These are phyloP conservation scores for Albatrellus ellisii DNA, from an alignment of 768 basidiomycete species.

Conservation along the genomic window DNA sequence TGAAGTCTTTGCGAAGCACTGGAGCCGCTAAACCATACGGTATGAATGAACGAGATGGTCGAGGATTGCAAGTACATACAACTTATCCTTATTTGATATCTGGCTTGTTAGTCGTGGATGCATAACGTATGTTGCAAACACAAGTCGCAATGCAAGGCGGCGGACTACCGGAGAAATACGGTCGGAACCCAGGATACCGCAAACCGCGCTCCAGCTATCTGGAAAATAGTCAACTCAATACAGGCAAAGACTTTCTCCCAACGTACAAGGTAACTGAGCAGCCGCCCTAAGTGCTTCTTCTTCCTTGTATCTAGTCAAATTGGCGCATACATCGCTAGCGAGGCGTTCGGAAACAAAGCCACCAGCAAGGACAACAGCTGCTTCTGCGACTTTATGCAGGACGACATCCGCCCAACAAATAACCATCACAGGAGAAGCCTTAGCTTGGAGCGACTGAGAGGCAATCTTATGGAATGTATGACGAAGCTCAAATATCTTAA, in stretches of 20 bases:
- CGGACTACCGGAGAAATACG: slow-evolving; percentile 45
- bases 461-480: slow-evolving; percentile 33
- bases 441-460: too few relatives aligned
- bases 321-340: slow-evolving; percentile 9
- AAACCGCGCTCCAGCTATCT: slow-evolving; percentile 45
- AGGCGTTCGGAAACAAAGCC: slow-evolving; percentile 7
- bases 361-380: slow-evolving; percentile 20
- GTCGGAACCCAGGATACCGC: slow-evolving; percentile 31
- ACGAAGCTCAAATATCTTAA: slow-evolving; percentile 38
- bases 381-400: slow-evolving; percentile 37
- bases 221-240: slow-evolving; percentile 10
- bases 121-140: slow-evolving; percentile 44
- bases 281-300: slow-evolving; percentile 45
- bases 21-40: neutral
- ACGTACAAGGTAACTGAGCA: slow-evolving; percentile 51
- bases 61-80: slow-evolving; percentile 3
- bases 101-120: slow-evolving; percentile 24
- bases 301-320: slow-evolving; percentile 29
- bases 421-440: too few relatives aligned
- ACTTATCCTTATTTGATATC: neutral
- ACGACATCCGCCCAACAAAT: slow-evolving; percentile 58
- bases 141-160: slow-evolving; percentile 41
- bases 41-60: neutral
- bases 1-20: neutral
- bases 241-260: neutral